Base-by-base conservation (phyloP, 805 yeast species). In the Yamadazyma nakazawae region DNA sequence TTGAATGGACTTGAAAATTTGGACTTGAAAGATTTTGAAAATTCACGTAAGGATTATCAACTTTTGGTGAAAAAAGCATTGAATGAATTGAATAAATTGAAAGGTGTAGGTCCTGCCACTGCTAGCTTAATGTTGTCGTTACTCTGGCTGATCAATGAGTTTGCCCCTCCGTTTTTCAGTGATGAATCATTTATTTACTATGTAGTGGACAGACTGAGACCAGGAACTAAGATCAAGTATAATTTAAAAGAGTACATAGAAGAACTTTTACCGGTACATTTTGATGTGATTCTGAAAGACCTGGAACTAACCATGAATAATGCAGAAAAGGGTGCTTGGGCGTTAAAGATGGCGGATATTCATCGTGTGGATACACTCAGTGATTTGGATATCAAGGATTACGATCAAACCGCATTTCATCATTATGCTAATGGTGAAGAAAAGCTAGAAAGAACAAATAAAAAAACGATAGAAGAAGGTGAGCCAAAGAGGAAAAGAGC, bases 41-140 rank as follows among this genome's bases (percentile, higher is more conserved):
- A 28, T 12, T 12, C 32, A 28, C 32, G 4, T 13, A 26, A 30
- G 19, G 45, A 46, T 6, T 71, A 64, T 50, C 41, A 51, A 9
- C 47, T 40, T 1, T 42, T 45, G 0, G 53, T 68, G 6, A 63
- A 59, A 39, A 46, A 49, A 10, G 45, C 71, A 2, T 40, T 74
- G 42, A 65, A 64, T 28, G 52, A 49, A 21, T 43, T 69, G 4
- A 67, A 74, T 48, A 62, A 61, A 34, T 59, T 76, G 34, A 60
- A 60, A 38, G 81, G 80, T 0, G 77, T 76, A 5, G 81, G 81
- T 0, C 79, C 79, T 1, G 81, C 81, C 6, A 75, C 79, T 5
- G 76, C 73, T 2, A 71, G 78, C 37, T 60, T 76, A 44, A 54
- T 76, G 0, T 50, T 72, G 35, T 74, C 79, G 1, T 50, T 75